Evolutionary conservation across 2,329 filamentous ascomycete genomes (phyloP), one percentile per base, ranked within the genome.

Genomic region (Leptographium flavum): DNA sequence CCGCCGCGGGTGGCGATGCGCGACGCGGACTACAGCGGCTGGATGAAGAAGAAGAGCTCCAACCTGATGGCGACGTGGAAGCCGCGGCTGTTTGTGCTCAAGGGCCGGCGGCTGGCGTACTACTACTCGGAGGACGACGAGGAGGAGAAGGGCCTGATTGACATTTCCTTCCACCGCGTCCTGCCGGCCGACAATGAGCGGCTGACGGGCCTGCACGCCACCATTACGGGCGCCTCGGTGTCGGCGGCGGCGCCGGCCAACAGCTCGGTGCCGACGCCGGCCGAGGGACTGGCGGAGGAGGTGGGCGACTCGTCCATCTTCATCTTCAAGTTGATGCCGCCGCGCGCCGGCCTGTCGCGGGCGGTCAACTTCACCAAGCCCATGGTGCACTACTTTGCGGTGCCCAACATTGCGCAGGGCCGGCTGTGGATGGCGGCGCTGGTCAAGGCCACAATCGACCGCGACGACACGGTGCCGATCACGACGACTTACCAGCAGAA

Each of bases 41-140:
- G 92, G 92, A 98, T 98, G 92, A 96, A 92, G 70, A 98, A 98
- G 73, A 88, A 93, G 63, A 94, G 87, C 48, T 90, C 87, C 2
- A 92, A 90, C 56, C 70, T 96, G 30, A 94, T 98, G 81, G 87
- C 87, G 3, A 94, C 88, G 2, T 98, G 92, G 92, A 98, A 96
- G 58, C 84, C 88, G 13, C 81, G 92, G 13, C 72, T 96, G n/a
- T 98, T 98, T 58, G 81, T 98, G 8, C 76, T 98, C 47, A 88
- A 87, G 57, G 92, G 92, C 27, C 80, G 90, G 43, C 81, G 92
- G 5, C 68, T 98, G 27, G 87, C 88, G 0, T 98, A 98, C 66
- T 98, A 94, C 64, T 98, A 98, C 60, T 85, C 85, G 1, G 90
- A 96, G 57, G 78, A 84, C 51, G 92, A 98, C 57, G 82, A 81